Evolutionary conservation across 1,139 yeast genomes (phyloP).

Genomic region (Debaryomyces psychrophilus): DNA sequence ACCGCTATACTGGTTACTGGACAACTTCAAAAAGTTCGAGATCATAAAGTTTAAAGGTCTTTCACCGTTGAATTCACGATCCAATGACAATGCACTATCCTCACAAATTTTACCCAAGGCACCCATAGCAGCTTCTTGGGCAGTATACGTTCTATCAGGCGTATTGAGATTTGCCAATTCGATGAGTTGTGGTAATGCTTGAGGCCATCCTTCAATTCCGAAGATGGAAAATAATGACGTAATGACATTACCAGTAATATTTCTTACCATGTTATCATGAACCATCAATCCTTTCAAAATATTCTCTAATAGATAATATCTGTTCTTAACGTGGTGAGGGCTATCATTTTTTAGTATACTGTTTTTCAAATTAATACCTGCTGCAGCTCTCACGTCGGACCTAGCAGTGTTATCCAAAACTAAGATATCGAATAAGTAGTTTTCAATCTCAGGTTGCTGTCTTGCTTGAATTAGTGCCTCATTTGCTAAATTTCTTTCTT

Average conservation of each 20-base stretch:
- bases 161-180: constrained; percentile 49
- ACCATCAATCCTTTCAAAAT: constrained; percentile 71
- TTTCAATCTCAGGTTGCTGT: constrained; percentile 72
- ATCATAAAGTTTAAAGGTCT: constrained; percentile 71
- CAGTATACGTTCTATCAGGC: constrained; percentile 33
- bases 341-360: constrained; percentile 48
- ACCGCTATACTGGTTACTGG: constrained; percentile 38
- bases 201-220: constrained; percentile 78
- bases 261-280: constrained; percentile 64
- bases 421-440: constrained; percentile 73
- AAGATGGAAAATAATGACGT: constrained; percentile 77
- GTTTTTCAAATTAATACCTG: constrained; percentile 85
- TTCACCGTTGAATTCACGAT: constrained; percentile 64
- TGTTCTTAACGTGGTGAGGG: constrained; percentile 32
- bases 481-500: constrained; percentile 61
- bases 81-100: constrained; percentile 65
- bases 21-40: constrained; percentile 61
- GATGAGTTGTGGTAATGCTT: constrained; percentile 66
- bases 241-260: constrained; percentile 88
- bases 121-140: constrained; percentile 72
- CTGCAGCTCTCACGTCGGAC: constrained; percentile 77
- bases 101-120: constrained; percentile 89
- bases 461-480: constrained; percentile 71
- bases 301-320: constrained; percentile 61
- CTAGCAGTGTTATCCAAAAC: constrained; percentile 51